A percentile compares a stretch with the other conserved stretches of the same genome.
Conservation (phyloP, 805 yeast species). For the Candida xiaguanensis region DNA sequence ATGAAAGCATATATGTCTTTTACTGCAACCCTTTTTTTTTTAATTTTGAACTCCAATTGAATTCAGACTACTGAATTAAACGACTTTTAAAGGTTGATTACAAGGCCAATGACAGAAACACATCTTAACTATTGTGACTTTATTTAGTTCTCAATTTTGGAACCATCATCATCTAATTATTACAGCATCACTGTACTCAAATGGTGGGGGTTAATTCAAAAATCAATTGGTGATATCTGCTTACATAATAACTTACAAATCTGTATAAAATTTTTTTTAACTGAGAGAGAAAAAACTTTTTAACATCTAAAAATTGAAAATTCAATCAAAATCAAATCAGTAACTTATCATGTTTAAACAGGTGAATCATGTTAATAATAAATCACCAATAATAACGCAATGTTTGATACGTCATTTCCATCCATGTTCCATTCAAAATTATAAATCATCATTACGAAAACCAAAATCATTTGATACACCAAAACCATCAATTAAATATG, state of each 20-base stretch:
- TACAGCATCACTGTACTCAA: no score
- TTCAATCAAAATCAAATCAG: background rate
- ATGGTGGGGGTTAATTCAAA: no score
- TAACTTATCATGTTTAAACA: background rate
- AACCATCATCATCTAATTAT: no score
- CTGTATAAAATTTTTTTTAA: background rate
- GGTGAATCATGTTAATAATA: background rate
- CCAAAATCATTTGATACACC: conserved; percentile 6
- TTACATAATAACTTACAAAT: background rate
- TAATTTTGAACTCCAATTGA: no score
- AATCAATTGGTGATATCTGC: no score
- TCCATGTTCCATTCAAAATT: background rate
- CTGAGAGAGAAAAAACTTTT: conserved; percentile 4
- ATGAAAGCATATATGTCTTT: no score
- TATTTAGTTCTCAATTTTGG: no score
- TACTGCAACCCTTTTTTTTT: no score
- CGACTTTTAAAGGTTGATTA: no score
- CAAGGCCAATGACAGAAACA: no score
- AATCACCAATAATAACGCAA: background rate
- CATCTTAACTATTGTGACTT: no score
- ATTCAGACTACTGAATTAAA: no score
- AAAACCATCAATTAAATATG: conserved; percentile 15
- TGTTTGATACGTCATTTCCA: background rate
- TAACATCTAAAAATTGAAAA: conserved; percentile 2
- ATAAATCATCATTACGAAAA: background rate